Percentiles rank a stretch among this genome's conserved stretches.
phyloP scores from a whole-genome alignment of 495 filamentous ascomycete species.

The Acidiella bohemica region DNA sequence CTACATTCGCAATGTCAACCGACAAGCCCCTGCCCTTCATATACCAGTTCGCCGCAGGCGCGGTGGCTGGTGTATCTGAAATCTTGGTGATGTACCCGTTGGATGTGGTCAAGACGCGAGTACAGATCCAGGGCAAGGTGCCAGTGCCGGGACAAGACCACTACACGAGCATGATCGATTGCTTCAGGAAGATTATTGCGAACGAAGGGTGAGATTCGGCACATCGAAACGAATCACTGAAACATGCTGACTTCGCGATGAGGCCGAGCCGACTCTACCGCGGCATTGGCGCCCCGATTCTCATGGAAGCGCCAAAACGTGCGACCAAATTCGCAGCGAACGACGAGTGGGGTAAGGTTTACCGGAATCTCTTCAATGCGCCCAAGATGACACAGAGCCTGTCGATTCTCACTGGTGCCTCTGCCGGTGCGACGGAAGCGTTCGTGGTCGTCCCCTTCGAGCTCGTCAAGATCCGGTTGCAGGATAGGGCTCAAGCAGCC shows the following conservation, averaged over 20 bases:
- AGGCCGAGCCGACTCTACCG: slow-evolving; percentile 56
- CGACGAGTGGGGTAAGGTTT: slow-evolving; percentile 91
- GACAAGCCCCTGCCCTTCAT: slow-evolving; percentile 67
- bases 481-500: slow-evolving; percentile 61
- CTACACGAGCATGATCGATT: slow-evolving; percentile 96
- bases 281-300: slow-evolving; percentile 86
- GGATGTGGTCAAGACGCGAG: slow-evolving; percentile 95
- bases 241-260: not conserved
- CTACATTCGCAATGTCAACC: slow-evolving; percentile 41
- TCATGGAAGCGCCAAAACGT: slow-evolving; percentile 98
- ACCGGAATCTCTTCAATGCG: slow-evolving; percentile 67
- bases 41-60: slow-evolving; percentile 78
- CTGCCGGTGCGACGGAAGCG: slow-evolving; percentile 87
- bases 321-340: slow-evolving; percentile 98
- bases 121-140: slow-evolving; percentile 75
- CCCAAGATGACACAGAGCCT: slow-evolving; percentile 80
- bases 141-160: slow-evolving; percentile 53
- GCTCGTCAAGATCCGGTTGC: slow-evolving; percentile 89
- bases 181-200: slow-evolving; percentile 87
- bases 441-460: slow-evolving; percentile 94
- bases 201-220: slow-evolving; percentile 67
- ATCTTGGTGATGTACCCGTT: slow-evolving; percentile 68
- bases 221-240: not conserved
- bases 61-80: slow-evolving; percentile 85
- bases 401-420: slow-evolving; percentile 81